Percentiles rank a stretch among this genome's conserved stretches.
Conservation (phyloP, 495 filamentous ascomycete species). For the Trypethelium eluteriae region DNA sequence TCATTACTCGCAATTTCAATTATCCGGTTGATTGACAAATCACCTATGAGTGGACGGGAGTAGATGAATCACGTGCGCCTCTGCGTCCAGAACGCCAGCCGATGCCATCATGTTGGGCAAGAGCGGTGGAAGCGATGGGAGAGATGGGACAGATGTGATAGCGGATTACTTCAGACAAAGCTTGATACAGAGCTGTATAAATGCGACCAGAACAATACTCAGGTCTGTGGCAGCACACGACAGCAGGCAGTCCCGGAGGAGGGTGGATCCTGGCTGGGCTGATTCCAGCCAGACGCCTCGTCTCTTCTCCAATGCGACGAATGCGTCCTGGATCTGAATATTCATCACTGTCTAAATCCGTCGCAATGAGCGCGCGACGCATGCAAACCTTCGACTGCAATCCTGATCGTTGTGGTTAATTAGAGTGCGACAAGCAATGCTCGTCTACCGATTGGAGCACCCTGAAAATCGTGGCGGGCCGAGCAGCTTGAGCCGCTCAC, state of each 20-base stretch:
- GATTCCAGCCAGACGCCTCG: neutral
- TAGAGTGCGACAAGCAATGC: neutral
- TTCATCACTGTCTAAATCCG: neutral
- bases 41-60: too few relatives aligned
- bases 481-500: neutral
- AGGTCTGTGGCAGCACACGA: neutral
- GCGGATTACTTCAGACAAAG: neutral
- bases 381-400: neutral
- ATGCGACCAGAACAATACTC: neutral
- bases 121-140: neutral
- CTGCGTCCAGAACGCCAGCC: neutral
- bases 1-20: too few relatives aligned
- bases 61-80: too few relatives aligned
- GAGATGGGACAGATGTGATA: neutral
- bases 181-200: neutral
- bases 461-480: neutral
- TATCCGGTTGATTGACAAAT: too few relatives aligned
- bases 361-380: conserved; percentile 3
- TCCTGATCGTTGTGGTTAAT: neutral
- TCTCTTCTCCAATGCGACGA: neutral
- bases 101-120: neutral
- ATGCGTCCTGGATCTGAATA: neutral
- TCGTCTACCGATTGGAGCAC: neutral
- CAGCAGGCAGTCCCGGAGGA: neutral
- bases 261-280: conserved; percentile 3